Conservation (phyloP, 192 early-diverging fungal genomes). For the Entomortierella lignicola region DNA sequence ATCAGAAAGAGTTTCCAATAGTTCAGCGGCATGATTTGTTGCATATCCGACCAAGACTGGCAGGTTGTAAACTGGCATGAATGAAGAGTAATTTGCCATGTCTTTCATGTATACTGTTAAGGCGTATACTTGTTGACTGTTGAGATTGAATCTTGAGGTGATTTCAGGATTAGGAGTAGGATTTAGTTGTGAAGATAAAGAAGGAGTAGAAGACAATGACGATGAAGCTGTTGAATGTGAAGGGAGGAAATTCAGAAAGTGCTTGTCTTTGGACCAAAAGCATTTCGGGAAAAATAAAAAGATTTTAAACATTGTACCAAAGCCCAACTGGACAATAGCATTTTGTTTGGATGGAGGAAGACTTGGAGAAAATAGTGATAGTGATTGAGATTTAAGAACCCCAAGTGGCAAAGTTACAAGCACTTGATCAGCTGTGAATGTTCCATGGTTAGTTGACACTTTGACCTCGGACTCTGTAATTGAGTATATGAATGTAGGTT, state of each 20-base stretch:
- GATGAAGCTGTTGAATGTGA: background rate
- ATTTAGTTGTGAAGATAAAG: no score
- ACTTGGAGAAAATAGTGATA: constrained; percentile 39
- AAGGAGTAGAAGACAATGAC: no score
- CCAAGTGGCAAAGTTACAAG: constrained; percentile 57
- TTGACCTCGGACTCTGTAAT: constrained; percentile 39
- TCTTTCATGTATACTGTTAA: constrained; percentile 31
- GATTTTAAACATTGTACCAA: constrained; percentile 59
- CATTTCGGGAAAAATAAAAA: constrained; percentile 40
- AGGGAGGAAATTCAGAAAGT: constrained; percentile 48
- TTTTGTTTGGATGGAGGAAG: constrained; percentile 42
- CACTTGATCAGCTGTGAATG: constrained; percentile 40
- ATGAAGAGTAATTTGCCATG: constrained; percentile 39
- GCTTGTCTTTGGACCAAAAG: constrained; percentile 37
- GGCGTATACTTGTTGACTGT: constrained; percentile 20
- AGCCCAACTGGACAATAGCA: constrained; percentile 44
- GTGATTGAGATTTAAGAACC: constrained; percentile 46
- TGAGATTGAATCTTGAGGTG: background rate
- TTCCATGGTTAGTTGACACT: constrained; percentile 27
- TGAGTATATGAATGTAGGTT: no score
- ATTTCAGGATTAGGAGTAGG: background rate
- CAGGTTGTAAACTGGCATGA: constrained; percentile 27
- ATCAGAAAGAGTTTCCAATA: constrained; percentile 32
- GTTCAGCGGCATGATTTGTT: constrained; percentile 42
- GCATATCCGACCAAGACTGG: constrained; percentile 44